Evolutionary conservation across 2,329 filamentous ascomycete species (phyloP), one percentile per base, ranked within the genome.

Genomic region (Emergomyces africanus): DNA sequence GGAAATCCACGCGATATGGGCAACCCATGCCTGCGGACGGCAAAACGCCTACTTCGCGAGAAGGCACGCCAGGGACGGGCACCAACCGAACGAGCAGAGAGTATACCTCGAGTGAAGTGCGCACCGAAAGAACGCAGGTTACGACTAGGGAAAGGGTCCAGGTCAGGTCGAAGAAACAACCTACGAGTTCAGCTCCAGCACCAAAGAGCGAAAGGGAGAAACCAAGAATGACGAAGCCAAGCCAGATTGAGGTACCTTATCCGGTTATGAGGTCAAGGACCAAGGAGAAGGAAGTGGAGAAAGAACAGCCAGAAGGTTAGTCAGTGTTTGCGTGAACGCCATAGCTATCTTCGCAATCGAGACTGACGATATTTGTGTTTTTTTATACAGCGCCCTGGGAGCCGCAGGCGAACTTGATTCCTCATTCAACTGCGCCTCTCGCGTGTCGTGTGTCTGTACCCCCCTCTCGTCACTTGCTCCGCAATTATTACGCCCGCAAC

Each of bases 361-460:
- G 28, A 25, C 63, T 64, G 42, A 63, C 56, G n/a, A 56, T 18
- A 61, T 46, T 57, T 51, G 35, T 46, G 23, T 57, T 58, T 49
- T n/a, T 54, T 64, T 61, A 53, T 53, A 53, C 64, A 72, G 74
- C 69, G 57, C 72, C 78, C 68, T 97, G 94, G 94, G 85, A 84
- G 59, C 92, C 94, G 0, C 82, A 89, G 69, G 92, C 85, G 9
- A 86, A 82, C 0, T 76, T 97, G 25, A 78, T 91, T 60, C 83
- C 88, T 54, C 81, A 83, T 61, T 84, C 83, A 9, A 81, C 81
- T 28, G 84, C 84, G 23, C 92, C 92, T 2, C 77, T 95, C 54
- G 89, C 90, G 1, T 85, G 77, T 60, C 79, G 84, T 65, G 78
- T 86, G 60, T 86, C 83, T 1, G 75, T 80, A 12, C 82, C 84